phyloP scores from a whole-genome alignment of 176 grass and related monocot species.

The Triticum monococcum region DNA sequence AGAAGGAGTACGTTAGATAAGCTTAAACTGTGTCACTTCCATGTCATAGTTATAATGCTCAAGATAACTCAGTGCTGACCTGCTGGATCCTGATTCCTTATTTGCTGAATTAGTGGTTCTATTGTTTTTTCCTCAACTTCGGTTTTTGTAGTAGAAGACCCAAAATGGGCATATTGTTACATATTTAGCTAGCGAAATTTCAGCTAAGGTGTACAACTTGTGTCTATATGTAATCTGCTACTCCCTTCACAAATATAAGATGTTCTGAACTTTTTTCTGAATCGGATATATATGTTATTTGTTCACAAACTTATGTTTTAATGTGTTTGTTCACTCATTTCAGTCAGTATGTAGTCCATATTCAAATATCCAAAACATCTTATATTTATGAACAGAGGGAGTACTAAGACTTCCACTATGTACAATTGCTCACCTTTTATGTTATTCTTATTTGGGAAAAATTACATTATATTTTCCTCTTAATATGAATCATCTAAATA shows the following conservation, averaged over 20 bases:
- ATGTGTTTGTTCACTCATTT: no score
- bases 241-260: no score
- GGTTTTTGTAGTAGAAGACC: neutral
- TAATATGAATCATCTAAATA: neutral
- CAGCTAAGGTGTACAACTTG: neutral
- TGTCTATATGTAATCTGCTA: neutral
- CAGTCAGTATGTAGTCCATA: no score
- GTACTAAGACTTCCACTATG: neutral
- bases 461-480: neutral
- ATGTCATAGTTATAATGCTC: neutral
- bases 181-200: neutral
- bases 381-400: no score
- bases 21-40: neutral
- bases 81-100: neutral
- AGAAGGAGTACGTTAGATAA: neutral
- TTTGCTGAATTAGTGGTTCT: neutral
- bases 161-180: neutral
- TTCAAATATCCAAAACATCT: no score
- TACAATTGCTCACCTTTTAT: neutral
- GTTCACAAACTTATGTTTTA: no score
- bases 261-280: no score
- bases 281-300: no score
- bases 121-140: neutral
- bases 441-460: neutral
- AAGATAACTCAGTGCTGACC: neutral